Conservation (phyloP, 306 rosid genomes). For the Lathyrus aphaca region DNA sequence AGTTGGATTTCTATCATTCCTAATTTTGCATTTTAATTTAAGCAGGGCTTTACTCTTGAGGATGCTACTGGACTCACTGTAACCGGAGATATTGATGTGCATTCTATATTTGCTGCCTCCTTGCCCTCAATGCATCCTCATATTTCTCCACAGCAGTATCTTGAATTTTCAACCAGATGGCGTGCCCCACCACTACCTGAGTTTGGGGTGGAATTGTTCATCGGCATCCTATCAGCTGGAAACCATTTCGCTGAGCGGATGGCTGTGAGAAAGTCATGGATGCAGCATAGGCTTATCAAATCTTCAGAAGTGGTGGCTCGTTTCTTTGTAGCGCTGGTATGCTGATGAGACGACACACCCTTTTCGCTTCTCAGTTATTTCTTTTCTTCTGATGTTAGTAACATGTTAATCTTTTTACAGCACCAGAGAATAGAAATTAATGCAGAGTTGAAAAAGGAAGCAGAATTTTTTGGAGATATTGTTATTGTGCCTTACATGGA, state of each 20-base stretch:
- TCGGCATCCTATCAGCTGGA: constrained; percentile 97
- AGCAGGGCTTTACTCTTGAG: constrained; percentile 92
- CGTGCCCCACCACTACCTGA: constrained; percentile 62
- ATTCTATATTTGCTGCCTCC: constrained; percentile 80
- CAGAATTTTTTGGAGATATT: constrained; percentile 88
- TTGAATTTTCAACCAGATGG: constrained; percentile 79
- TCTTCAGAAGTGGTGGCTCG: constrained; percentile 86
- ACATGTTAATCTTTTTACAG: constrained; percentile 52
- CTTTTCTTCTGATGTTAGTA: constrained; percentile 24
- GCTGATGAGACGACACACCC: constrained; percentile 4
- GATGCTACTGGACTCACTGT: constrained; percentile 88
- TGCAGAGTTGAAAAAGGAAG: constrained; percentile 81
- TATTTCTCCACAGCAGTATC: constrained; percentile 73
- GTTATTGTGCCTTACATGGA: constrained; percentile 96
- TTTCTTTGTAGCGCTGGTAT: constrained; percentile 94
- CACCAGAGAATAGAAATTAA: constrained; percentile 74
- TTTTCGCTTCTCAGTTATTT: constrained; percentile 27
- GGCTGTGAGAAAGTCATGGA: constrained; percentile 97
- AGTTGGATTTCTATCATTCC: constrained; percentile 29
- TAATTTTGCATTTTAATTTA: constrained; percentile 27
- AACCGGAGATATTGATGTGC: constrained; percentile 73
- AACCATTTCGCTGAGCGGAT: constrained; percentile 95
- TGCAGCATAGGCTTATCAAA: constrained; percentile 74
- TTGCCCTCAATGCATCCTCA: constrained; percentile 88
- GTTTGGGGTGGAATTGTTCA: constrained; percentile 63